Evolutionary conservation across 495 filamentous ascomycete species (phyloP).

Genomic region (Barbatosphaeria neglecta): DNA sequence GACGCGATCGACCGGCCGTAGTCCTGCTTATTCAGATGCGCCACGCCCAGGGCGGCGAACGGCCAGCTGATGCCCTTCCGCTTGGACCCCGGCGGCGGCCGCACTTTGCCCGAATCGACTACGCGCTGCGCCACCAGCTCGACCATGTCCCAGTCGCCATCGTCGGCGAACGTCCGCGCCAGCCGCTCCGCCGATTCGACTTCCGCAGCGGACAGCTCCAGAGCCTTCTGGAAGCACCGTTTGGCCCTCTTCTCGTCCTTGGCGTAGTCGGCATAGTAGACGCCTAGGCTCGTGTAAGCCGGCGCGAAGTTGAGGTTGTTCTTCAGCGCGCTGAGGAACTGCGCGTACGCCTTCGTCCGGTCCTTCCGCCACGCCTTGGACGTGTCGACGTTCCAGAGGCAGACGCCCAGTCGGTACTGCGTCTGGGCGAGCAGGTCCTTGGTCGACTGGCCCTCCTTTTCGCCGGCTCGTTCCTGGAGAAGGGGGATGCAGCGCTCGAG

Average conservation of each 20-base stretch:
- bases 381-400: conserved; percentile 72
- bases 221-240: conserved; percentile 91
- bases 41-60: conserved; percentile 89
- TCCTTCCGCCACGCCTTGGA: conserved; percentile 61
- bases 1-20: conserved; percentile 77
- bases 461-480: conserved; percentile 39
- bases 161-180: conserved; percentile 71
- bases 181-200: conserved; percentile 80
- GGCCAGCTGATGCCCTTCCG: conserved; percentile 90
- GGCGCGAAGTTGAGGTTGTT: conserved; percentile 83
- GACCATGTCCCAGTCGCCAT: conserved; percentile 91
- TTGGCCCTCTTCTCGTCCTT: conserved; percentile 74
- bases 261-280: conserved; percentile 88
- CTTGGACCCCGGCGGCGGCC: conserved; percentile 81
- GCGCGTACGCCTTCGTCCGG: conserved; percentile 61
- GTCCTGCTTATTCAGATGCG: conserved; percentile 89
- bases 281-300: conserved; percentile 84
- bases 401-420: conserved; percentile 77
- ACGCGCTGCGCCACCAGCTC: conserved; percentile 86
- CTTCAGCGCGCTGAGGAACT: conserved; percentile 74
- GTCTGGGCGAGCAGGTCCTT: conserved; percentile 71
- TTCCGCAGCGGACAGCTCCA: conserved; percentile 83
- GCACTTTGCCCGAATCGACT: conserved; percentile 81
- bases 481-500: conserved; percentile 57
- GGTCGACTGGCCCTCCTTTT: conserved; percentile 25